Evolutionary conservation across 305 asterid species (phyloP), one percentile per base, ranked within the genome.

Genomic region (Nicotiana rustica): DNA sequence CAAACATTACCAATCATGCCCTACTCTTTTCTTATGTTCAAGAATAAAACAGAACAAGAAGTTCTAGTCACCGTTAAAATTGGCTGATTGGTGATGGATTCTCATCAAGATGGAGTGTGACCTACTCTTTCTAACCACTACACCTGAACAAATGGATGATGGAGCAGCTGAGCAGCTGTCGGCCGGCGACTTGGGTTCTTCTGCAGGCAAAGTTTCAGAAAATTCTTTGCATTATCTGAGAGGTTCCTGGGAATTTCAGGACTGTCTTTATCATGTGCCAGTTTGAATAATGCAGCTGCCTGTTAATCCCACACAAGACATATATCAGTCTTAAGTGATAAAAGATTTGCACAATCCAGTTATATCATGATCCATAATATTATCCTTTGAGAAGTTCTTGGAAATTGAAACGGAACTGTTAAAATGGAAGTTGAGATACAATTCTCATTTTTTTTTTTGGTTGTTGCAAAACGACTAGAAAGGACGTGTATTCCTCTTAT

Each of bases 221-320:
- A 95, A 69, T 76, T 80, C 88, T 90, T 92, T 65, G 97, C 97
- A 78, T 93, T 92, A 49, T 85, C 85, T 55, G 98, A 94, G 80
- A 95, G 90, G 86, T 92, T 91, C 67, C 90, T 93, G 13, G 98
- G 98, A 84, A 94, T 93, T 79, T 89, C 95, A 6, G 99, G 98
- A 65, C 88, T 78, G 87, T 96, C 97, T 90, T 88, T 93, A 88
- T 97, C 92, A 89, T 94, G 89, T 85, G 95, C 98, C 33, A 91
- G 93, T 87, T 95, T 93, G 84, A 95, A 95, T 85, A 94, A 90
- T 57, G 97, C 97, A 81, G 96, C 98, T 77, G 91, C 97, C 98
- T 95, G 93, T 85, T 59, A 52, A 80, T 80, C 52, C 47, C 44
- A 79, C 60, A 36, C 73, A 64, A 41, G 25, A 25, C 49, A 25